Conservation (phyloP, 495 filamentous ascomycete genomes). For the Aspergillus conjunctus region DNA sequence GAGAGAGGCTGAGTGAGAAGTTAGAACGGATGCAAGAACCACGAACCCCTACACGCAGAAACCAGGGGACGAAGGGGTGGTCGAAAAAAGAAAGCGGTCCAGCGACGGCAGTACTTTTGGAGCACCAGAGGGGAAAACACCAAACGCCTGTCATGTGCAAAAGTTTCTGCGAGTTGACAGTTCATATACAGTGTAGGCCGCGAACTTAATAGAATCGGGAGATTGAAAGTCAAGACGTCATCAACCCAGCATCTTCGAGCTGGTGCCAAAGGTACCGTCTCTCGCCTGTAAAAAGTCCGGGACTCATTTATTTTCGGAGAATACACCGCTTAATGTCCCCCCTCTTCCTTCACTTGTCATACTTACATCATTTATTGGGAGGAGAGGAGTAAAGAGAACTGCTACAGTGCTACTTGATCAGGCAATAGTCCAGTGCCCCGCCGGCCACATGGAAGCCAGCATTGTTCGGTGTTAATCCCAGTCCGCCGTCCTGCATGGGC, state of each 20-base stretch:
- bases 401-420: background rate
- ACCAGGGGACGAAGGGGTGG: background rate
- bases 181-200: too few relatives aligned
- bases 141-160: too few relatives aligned
- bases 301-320: background rate
- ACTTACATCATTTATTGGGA: background rate
- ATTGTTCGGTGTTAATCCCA: background rate
- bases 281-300: too few relatives aligned
- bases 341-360: too few relatives aligned
- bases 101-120: background rate
- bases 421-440: background rate
- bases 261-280: too few relatives aligned
- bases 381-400: background rate
- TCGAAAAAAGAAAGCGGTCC: slow-evolving; percentile 1
- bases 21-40: background rate
- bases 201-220: too few relatives aligned
- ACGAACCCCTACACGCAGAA: too few relatives aligned
- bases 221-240: too few relatives aligned
- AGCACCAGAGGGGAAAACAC: background rate
- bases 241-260: too few relatives aligned
- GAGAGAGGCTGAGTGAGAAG: background rate
- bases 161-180: too few relatives aligned
- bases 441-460: slow-evolving; percentile 7
- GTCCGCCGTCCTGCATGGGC: background rate
- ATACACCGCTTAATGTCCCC: background rate